Conservation (phyloP, 441 rosid species). For the Melastoma candidum region DNA sequence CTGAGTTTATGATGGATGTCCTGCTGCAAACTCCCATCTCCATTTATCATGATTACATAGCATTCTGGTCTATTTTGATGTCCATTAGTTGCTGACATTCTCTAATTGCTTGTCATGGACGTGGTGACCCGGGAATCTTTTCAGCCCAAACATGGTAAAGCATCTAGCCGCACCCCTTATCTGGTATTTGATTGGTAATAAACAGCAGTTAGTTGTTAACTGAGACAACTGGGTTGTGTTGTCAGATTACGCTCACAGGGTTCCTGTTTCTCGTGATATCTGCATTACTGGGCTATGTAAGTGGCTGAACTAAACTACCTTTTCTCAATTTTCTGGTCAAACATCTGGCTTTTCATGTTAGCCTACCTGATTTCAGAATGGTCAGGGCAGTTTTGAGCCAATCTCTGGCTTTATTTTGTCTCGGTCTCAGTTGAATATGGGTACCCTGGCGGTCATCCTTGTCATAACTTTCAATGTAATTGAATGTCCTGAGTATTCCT, state of each 20-base stretch:
- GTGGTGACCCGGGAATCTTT: constrained; percentile 11
- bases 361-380: too few species aligned
- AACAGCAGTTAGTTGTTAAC: constrained; percentile 3
- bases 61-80: too few species aligned
- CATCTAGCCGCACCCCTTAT: neutral
- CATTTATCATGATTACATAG: too few species aligned
- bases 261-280: constrained; percentile 79
- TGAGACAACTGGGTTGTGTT: constrained; percentile 6
- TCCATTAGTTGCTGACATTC: constrained; percentile 9
- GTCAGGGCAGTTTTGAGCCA: too few species aligned
- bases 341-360: neutral
- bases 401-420: too few species aligned
- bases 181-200: neutral
- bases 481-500: too few species aligned
- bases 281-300: constrained; percentile 83
- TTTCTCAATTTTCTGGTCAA: neutral
- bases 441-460: too few species aligned
- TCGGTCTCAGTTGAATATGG: too few species aligned
- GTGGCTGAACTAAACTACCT: constrained; percentile 13
- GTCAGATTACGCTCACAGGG: constrained; percentile 85
- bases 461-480: too few species aligned
- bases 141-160: constrained; percentile 89
- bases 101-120: constrained; percentile 3
- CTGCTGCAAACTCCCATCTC: too few species aligned
- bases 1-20: too few species aligned